Conservation (phyloP, 352 stramenopile species). For the Pythium biforme region DNA sequence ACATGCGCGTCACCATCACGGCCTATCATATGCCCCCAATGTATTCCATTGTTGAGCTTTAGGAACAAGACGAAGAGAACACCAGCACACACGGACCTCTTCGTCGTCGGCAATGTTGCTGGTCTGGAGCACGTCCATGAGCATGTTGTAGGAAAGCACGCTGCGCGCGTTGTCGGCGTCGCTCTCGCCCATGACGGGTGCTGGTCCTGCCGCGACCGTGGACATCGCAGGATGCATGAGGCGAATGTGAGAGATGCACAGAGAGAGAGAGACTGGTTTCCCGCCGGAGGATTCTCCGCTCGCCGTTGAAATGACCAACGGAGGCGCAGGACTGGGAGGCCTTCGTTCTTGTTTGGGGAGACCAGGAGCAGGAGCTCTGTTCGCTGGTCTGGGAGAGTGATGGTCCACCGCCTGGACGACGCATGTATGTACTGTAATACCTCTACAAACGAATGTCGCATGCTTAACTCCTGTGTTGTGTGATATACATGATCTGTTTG, state of each 20-base stretch:
- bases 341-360: background rate
- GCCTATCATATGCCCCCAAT: slow-evolving; percentile 32
- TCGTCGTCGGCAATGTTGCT: slow-evolving; percentile 78
- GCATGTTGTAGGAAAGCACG: slow-evolving; percentile 70
- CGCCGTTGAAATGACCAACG: slow-evolving; percentile 7
- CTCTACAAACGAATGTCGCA: background rate
- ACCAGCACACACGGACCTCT: slow-evolving; percentile 37
- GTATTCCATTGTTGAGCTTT: background rate
- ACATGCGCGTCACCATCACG: slow-evolving; percentile 83
- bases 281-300: slow-evolving; percentile 1
- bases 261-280: background rate
- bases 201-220: background rate
- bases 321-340: background rate
- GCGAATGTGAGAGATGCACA: background rate
- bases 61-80: background rate
- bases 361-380: background rate
- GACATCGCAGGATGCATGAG: background rate
- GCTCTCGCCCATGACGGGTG: slow-evolving; percentile 10
- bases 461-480: background rate
- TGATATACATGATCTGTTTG: background rate
- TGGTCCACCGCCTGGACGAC: no score
- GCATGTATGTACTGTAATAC: background rate
- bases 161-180: slow-evolving; percentile 27
- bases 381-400: background rate
- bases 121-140: slow-evolving; percentile 74